Conservation (phyloP, 108 stramenopile genomes). For the Cyclotella choctawhatcheeana region DNA sequence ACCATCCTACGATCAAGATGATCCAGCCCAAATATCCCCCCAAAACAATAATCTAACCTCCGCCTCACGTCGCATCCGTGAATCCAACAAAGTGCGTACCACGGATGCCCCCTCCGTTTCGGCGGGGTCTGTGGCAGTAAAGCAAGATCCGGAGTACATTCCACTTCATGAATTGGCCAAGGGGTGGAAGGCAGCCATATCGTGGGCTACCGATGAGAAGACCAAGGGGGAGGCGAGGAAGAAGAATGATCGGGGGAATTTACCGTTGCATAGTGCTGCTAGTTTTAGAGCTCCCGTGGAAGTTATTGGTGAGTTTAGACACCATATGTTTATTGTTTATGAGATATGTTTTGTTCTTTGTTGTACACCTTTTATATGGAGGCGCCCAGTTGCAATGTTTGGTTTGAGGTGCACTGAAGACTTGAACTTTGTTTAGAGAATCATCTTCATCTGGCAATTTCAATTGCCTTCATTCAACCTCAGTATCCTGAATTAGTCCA, state of each 20-base stretch:
- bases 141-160: conserved; percentile 53
- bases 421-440: too few relatives aligned
- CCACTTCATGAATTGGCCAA: conserved; percentile 87
- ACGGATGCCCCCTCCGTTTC: background rate
- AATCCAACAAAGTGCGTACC: background rate
- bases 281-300: conserved; percentile 80
- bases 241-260: conserved; percentile 86
- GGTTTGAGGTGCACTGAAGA: too few relatives aligned
- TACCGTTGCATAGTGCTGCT: conserved; percentile 88
- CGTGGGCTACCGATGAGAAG: conserved; percentile 76
- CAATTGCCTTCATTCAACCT: too few relatives aligned
- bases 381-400: too few relatives aligned
- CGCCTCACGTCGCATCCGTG: conserved; percentile 42
- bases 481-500: background rate
- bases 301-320: conserved; percentile 55
- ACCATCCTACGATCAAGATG: conserved; percentile 31
- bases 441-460: too few relatives aligned
- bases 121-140: too few relatives aligned
- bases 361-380: background rate
- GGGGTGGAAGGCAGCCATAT: conserved; percentile 90
- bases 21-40: background rate
- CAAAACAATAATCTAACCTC: conserved; percentile 11
- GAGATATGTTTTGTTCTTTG: background rate
- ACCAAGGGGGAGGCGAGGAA: conserved; percentile 78
- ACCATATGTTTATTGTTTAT: background rate